Evolutionary conservation across 768 basidiomycete genomes (phyloP).

Genomic region (Tricholomella constricta): DNA sequence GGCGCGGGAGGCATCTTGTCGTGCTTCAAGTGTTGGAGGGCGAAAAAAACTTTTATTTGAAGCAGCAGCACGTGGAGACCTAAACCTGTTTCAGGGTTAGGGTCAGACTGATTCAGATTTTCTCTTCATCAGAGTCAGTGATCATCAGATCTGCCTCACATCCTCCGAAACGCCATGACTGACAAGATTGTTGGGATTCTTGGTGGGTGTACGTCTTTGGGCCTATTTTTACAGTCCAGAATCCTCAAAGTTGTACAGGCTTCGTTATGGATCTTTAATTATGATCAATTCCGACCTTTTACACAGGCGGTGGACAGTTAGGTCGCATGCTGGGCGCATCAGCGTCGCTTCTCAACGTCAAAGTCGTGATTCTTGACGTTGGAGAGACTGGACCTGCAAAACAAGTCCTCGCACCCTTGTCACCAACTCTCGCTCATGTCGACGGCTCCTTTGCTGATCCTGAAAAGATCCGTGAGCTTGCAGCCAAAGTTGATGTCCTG

Average conservation of each 20-base stretch:
- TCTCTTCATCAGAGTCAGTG: no score
- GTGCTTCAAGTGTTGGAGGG: neutral
- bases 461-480: constrained; percentile 76
- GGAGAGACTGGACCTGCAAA: constrained; percentile 87
- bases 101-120: constrained; percentile 7
- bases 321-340: constrained; percentile 95
- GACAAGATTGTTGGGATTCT: constrained; percentile 53
- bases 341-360: constrained; percentile 84
- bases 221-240: neutral
- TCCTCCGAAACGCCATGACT: constrained; percentile 32
- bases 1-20: constrained; percentile 26
- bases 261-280: constrained; percentile 2
- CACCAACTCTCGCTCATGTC: constrained; percentile 59
- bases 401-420: constrained; percentile 67
- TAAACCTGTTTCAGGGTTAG: constrained; percentile 11
- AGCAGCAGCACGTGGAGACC: neutral
- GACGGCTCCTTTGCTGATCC: constrained; percentile 90
- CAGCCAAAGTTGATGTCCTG: constrained; percentile 77
- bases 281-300: constrained; percentile 17
- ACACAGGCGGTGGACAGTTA: constrained; percentile 90
- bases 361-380: constrained; percentile 82
- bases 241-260: neutral
- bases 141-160: neutral
- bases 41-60: neutral
- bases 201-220: constrained; percentile 44